These are phyloP conservation scores for Microbotryum silenes-acaulis DNA, from an alignment of 1,284 basidiomycete species.

Conservation along the genomic window DNA sequence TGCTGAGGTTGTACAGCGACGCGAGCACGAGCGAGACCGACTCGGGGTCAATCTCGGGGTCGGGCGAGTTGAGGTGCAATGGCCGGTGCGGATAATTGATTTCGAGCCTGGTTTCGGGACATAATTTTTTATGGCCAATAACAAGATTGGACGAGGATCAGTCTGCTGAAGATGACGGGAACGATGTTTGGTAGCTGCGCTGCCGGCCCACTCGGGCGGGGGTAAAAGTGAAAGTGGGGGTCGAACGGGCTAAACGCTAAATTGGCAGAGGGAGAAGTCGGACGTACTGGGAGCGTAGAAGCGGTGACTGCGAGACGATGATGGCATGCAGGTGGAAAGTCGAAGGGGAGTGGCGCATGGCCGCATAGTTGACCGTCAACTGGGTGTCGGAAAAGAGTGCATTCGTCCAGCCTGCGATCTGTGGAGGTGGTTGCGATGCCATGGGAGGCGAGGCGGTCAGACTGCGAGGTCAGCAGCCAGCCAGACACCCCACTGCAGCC, in stretches of 20 bases:
- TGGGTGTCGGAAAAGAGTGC: slow-evolving; percentile 7
- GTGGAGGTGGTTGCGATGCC: neutral
- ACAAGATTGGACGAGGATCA: neutral
- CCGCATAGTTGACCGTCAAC: slow-evolving; percentile 5
- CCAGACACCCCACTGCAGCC: neutral
- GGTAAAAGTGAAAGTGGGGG: too few species aligned
- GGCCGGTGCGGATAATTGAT: neutral
- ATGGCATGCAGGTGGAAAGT: slow-evolving; percentile 10
- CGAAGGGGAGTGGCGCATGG: neutral
- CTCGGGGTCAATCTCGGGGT: slow-evolving; percentile 6
- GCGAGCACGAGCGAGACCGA: slow-evolving; percentile 16
- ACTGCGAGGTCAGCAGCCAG: neutral
- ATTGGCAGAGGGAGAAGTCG: too few species aligned
- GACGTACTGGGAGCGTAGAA: slow-evolving; percentile 8
- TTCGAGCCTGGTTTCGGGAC: too few species aligned
- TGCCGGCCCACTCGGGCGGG: too few species aligned
- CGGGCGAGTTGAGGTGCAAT: slow-evolving; percentile 5
- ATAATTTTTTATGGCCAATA: too few species aligned
- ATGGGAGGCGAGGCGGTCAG: neutral
- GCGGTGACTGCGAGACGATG: slow-evolving; percentile 12
- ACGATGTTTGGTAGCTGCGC: too few species aligned
- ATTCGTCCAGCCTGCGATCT: slow-evolving; percentile 7
- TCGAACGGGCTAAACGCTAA: too few species aligned
- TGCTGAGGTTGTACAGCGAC: slow-evolving; percentile 18
- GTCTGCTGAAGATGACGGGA: neutral